phyloP scores from a whole-genome alignment of 768 basidiomycete genomes.

The Pisolithus marmoratus region DNA sequence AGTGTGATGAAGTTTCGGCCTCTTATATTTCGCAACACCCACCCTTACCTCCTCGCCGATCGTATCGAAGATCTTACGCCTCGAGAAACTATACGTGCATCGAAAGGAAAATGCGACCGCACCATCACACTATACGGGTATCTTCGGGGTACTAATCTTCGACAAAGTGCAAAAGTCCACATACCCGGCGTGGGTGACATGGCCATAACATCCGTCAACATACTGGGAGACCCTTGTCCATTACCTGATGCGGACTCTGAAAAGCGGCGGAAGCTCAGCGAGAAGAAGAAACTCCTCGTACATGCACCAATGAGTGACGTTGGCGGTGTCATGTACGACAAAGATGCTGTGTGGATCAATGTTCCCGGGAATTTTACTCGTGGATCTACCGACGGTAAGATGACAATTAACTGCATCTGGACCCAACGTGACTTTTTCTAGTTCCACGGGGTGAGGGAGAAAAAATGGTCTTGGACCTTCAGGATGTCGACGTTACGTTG shows the following conservation, averaged over 20 bases:
- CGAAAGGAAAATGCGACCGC: conserved; percentile 89
- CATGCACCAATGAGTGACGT: conserved; percentile 99
- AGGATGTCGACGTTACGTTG: conserved; percentile 78
- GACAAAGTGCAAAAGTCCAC: conserved; percentile 74
- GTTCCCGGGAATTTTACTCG: conserved; percentile 92
- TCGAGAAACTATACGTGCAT: conserved; percentile 69
- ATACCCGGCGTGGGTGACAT: conserved; percentile 95
- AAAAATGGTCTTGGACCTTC: conserved; percentile 95
- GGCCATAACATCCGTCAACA: conserved; percentile 62
- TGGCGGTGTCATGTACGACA: conserved; percentile 95
- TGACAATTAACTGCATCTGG: background rate
- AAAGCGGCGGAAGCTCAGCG: conserved; percentile 86
- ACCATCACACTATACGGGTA: conserved; percentile 93
- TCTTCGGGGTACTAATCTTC: conserved; percentile 82
- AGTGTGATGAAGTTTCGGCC: conserved; percentile 99
- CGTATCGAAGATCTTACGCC: conserved; percentile 93
- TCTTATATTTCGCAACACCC: conserved; percentile 89
- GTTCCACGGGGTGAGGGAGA: conserved; percentile 90
- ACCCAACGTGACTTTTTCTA: conserved; percentile 19
- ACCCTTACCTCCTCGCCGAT: conserved; percentile 93
- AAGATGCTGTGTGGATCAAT: conserved; percentile 97
- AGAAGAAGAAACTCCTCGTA: conserved; percentile 87
- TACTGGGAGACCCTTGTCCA: conserved; percentile 92
- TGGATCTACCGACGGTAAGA: conserved; percentile 59
- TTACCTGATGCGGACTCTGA: conserved; percentile 88